Base-by-base conservation (phyloP, 208 protist genomes). In the Crithidia sp. region DNA sequence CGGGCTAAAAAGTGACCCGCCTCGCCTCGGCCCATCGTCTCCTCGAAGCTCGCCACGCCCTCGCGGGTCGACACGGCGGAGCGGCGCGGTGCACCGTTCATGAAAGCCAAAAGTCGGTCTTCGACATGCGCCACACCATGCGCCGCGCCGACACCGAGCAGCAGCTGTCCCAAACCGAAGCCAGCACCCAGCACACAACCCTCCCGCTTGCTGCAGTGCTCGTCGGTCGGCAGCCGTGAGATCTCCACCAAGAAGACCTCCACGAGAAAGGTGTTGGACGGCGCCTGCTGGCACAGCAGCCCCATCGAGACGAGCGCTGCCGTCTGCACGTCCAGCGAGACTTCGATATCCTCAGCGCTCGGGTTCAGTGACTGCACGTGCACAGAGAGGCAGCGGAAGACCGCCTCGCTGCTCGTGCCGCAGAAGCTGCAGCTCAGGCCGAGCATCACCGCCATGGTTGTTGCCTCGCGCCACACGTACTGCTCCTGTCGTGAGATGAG, bases 361-460 rank as follows among this genome's bases (percentile, higher is more conserved):
- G 92, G 89, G 40, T 89, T 96, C 47, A 96, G 81, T 2, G 92
- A 91, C 55, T 88, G 89, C 28, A 93, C 81, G 71, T 96, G 92
- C 71, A 96, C 89, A 13, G 92, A 91, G 2, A 96, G 70, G 77
- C 92, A 96, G 77, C 88, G 87, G 64, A 93, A 94, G 28, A 96
- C 88, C 28, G 91, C 71, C 69, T 84, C 83, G 56, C 90, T 94
- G 66, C 79, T 85, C 37, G 89, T 92, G 43, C 89, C 92, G 43
- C 89, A 88, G 69, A 94, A 90, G 78, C 92, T 94, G 85, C 89
- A 96, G 76, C 87, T 91, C 19, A 96, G 81, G 2, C 92, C 92
- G 9, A 96, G 74, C 83, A 96, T 86, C 8, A 96, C 92, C 4
- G 92, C 85, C 72, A 91, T 92, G 2, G 92, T 91, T 10, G 86